A percentile compares a stretch with the other conserved stretches of the same genome.
These are phyloP conservation scores for Amanita jacksonii DNA, from an alignment of 768 basidiomycete species.

Conservation along the genomic window DNA sequence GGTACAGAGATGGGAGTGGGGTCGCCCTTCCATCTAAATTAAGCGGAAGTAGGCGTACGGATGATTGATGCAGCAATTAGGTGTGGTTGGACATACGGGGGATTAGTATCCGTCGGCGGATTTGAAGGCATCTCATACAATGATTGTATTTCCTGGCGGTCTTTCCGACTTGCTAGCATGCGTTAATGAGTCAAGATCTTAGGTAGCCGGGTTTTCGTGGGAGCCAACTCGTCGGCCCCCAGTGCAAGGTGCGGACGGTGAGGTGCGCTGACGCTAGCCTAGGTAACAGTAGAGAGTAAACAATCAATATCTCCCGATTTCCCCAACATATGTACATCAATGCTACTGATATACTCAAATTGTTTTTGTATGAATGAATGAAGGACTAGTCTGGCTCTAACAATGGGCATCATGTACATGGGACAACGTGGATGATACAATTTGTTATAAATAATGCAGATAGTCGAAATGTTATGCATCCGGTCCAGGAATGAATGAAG, in stretches of 20 bases:
- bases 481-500: background rate
- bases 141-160: background rate
- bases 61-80: too few relatives aligned
- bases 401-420: slow-evolving; percentile 1
- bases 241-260: too few relatives aligned
- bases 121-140: background rate
- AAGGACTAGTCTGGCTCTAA: slow-evolving; percentile 3
- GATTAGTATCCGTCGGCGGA: too few relatives aligned
- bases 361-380: too few relatives aligned
- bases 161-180: background rate
- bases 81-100: too few relatives aligned
- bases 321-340: background rate
- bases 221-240: too few relatives aligned
- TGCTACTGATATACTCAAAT: slow-evolving; percentile 1
- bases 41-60: too few relatives aligned
- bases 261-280: too few relatives aligned
- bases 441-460: slow-evolving; percentile 7
- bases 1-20: background rate
- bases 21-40: background rate
- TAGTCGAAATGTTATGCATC: slow-evolving; percentile 3
- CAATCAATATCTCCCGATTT: background rate
- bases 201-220: too few relatives aligned
- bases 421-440: slow-evolving; percentile 3
- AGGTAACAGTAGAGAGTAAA: slow-evolving; percentile 4
- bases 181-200: too few relatives aligned